Conservation (phyloP, 768 basidiomycete species). For the Kondoa malvinella region DNA sequence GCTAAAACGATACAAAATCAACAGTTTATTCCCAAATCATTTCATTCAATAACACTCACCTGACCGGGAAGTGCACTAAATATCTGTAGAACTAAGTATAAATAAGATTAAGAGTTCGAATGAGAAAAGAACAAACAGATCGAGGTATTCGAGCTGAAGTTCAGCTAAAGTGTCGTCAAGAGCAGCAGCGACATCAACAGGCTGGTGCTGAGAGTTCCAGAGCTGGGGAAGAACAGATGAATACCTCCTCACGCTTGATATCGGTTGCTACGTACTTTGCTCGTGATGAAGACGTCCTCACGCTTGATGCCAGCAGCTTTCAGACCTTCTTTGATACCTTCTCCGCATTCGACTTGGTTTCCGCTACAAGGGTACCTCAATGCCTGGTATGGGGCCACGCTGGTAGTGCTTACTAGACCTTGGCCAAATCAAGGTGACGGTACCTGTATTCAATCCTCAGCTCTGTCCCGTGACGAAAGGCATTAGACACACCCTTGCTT, state of each 20-base stretch:
- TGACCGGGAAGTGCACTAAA: too few relatives aligned
- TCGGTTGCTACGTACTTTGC: neutral
- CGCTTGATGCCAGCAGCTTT: neutral
- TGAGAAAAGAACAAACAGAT: constrained; percentile 44
- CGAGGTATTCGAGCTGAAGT: constrained; percentile 58
- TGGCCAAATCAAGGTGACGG: too few relatives aligned
- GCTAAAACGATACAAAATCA: constrained; percentile 59
- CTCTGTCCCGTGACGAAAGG: too few relatives aligned
- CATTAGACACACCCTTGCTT: too few relatives aligned
- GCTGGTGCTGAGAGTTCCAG: neutral
- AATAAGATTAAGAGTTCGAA: neutral
- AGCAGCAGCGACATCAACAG: constrained; percentile 43
- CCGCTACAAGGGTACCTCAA: neutral
- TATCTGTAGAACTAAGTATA: too few relatives aligned
- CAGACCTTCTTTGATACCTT: neutral
- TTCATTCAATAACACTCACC: too few relatives aligned
- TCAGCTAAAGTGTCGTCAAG: constrained; percentile 58
- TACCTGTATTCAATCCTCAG: too few relatives aligned
- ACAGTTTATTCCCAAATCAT: constrained; percentile 4
- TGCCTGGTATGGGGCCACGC: too few relatives aligned
- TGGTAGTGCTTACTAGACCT: too few relatives aligned
- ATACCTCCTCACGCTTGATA: neutral
- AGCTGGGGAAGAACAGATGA: neutral
- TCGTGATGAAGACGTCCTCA: neutral
- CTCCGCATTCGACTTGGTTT: neutral